Percentiles rank a stretch among this genome's conserved stretches.
Conservation (phyloP, 179 eudicot species). For the Silene vulgaris region DNA sequence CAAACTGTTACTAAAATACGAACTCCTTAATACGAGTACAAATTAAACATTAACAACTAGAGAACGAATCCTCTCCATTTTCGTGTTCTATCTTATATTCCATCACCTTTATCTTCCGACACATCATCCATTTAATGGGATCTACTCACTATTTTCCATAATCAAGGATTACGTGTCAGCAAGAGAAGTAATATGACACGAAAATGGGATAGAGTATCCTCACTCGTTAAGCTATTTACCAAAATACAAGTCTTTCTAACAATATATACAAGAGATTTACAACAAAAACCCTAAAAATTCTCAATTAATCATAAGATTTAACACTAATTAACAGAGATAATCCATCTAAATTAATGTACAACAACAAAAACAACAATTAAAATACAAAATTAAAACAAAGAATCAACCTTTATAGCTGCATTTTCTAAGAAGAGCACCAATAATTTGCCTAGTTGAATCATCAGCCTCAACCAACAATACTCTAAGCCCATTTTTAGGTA, state of each 20-base stretch:
- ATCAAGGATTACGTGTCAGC: too few relatives aligned
- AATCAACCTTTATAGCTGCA: slow-evolving; percentile 77
- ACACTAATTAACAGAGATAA: neutral
- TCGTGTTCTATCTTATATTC: too few relatives aligned
- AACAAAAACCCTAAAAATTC: slow-evolving; percentile 11
- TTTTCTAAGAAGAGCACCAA: slow-evolving; percentile 84
- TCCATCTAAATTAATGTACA: slow-evolving; percentile 8
- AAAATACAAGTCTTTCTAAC: slow-evolving; percentile 11
- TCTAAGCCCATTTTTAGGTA: slow-evolving; percentile 54
- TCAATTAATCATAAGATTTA: neutral
- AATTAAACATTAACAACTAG: too few relatives aligned
- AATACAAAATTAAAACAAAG: neutral
- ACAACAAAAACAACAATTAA: neutral
- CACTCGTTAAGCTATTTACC: neutral
- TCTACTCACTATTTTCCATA: too few relatives aligned
- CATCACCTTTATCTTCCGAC: too few relatives aligned
- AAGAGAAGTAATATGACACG: too few relatives aligned
- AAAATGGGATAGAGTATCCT: too few relatives aligned
- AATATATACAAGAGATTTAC: neutral
- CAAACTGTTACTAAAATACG: too few relatives aligned
- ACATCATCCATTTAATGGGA: too few relatives aligned
- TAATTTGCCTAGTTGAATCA: slow-evolving; percentile 86
- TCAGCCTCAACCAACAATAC: slow-evolving; percentile 86
- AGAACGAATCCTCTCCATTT: too few relatives aligned
- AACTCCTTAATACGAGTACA: too few relatives aligned